Percentiles rank a stretch among this genome's conserved stretches.
phyloP scores from a whole-genome alignment of 2,329 filamentous ascomycete genomes.

The Diaporthe vexans region DNA sequence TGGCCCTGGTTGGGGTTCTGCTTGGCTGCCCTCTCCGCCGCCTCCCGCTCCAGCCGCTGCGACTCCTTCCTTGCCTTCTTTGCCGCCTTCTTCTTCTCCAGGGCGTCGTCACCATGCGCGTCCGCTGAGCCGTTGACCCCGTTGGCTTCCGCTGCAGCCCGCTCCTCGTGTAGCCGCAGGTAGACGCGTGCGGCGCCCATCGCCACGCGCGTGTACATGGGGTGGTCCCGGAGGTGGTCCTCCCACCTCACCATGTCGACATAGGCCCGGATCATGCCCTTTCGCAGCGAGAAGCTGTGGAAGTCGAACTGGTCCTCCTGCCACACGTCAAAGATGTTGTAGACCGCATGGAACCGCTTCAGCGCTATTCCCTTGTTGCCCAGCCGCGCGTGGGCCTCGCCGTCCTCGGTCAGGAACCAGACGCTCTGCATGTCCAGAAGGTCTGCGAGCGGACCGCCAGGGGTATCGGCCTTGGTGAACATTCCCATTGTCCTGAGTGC shows the following conservation, averaged over 20 bases:
- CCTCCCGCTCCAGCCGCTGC: constrained; percentile 76
- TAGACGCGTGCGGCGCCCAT: constrained; percentile 87
- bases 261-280: constrained; percentile 95
- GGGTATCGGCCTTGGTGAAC: constrained; percentile 92
- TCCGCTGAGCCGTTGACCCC: constrained; percentile 68
- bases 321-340: constrained; percentile 96
- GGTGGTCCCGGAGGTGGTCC: constrained; percentile 89
- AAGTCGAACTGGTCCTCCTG: constrained; percentile 99
- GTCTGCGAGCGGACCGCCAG: constrained; percentile 89
- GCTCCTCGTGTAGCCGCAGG: constrained; percentile 82
- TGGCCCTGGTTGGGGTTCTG: constrained; percentile 86
- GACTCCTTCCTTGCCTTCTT: constrained; percentile 91
- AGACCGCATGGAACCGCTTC: constrained; percentile 90
- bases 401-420: constrained; percentile 97
- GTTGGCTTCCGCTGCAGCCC: constrained; percentile 72
- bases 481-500: constrained; percentile 91
- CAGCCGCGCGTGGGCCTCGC: constrained; percentile 87
- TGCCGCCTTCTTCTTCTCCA: constrained; percentile 86
- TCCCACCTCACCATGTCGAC: constrained; percentile 98
- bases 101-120: constrained; percentile 66
- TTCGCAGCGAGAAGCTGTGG: constrained; percentile 96
- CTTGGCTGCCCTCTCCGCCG: constrained; percentile 82
- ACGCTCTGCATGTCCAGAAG: constrained; percentile 98
- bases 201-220: constrained; percentile 90
- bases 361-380: constrained; percentile 87